Base-by-base conservation (phyloP, 2,329 filamentous ascomycete species). In the Epicoccum nigrum region DNA sequence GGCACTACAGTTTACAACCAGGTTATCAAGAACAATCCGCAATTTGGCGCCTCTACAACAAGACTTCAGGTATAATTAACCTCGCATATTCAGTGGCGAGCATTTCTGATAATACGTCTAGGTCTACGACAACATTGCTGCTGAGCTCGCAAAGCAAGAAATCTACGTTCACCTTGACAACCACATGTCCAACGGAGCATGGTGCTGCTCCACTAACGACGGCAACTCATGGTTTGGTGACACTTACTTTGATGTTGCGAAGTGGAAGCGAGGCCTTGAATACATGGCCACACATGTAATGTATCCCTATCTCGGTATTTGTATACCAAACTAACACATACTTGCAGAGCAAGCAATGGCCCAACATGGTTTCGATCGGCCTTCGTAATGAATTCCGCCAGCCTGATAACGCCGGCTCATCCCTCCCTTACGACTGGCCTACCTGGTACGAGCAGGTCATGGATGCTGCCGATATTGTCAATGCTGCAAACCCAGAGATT, bases 191-290 rank as follows among this genome's bases (percentile, higher is more conserved):
- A 70, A 67, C 32, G 69, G 66, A 4, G 59, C 58, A 20, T 72
- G 69, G 69, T 72, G 69, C 54, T 72, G 68, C 43, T 47, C 53
- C 16, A 54, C 42, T 3, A 55, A 43, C 25, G 82, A 85, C 64
- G 82, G 82, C 37, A 85, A 85, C 64, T 80, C 82, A 27, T 86
- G 83, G 83, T 85, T 83, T 78, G 79, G 79, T 47, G 72, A 79
- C 35, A 81, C 76, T 2, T 76, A 86, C 60, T 88, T 86, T 59
- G 71, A 81, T 49, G 73, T 78, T 0, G 67, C 72, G 1, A 86
- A 86, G 45, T 88, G 86, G 86, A 74, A 79, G 11, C 75, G 85
- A 7, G 85, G 85, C 0, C 71, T 84, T 13, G 63, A 72, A 2
- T 88, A 81, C 63, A 88, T 88, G 84, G 85, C 83, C 0, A 65